Conservation (phyloP, 2,329 filamentous ascomycete species). For the Rutstroemia sp. region DNA sequence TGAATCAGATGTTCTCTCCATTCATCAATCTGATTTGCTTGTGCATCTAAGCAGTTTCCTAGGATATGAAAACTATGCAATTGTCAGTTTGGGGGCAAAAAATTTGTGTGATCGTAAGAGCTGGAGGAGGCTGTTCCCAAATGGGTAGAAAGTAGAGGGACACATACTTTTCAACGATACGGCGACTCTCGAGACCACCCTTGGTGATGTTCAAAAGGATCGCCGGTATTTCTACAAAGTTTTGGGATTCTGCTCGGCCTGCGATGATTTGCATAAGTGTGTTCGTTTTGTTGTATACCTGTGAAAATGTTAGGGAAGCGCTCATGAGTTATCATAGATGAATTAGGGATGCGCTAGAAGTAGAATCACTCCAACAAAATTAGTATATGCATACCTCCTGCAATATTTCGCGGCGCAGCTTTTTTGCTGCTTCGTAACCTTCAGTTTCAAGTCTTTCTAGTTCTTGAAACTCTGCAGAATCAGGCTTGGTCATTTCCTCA, state of each 20-base stretch:
- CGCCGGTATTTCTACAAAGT: constrained; percentile 57
- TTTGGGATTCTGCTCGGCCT: constrained; percentile 42
- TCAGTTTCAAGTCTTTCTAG: constrained; percentile 65
- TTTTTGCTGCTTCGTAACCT: constrained; percentile 72
- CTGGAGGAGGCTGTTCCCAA: too few relatives aligned
- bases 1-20: constrained; percentile 70
- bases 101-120: not conserved
- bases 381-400: constrained; percentile 33
- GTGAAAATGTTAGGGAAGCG: not conserved
- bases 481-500: constrained; percentile 52
- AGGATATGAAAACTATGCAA: constrained; percentile 63
- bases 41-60: constrained; percentile 59
- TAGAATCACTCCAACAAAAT: constrained; percentile 17
- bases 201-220: constrained; percentile 44
- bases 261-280: constrained; percentile 57
- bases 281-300: constrained; percentile 42
- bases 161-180: constrained; percentile 3
- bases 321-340: too few relatives aligned
- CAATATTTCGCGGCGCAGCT: constrained; percentile 72
- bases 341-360: too few relatives aligned
- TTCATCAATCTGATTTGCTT: constrained; percentile 62
- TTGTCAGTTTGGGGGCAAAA: not conserved
- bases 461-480: constrained; percentile 56
- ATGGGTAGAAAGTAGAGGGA: too few relatives aligned
- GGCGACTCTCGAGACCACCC: constrained; percentile 33